These are phyloP conservation scores for Leishmania turanica DNA, from an alignment of 208 protist species.

Conservation along the genomic window DNA sequence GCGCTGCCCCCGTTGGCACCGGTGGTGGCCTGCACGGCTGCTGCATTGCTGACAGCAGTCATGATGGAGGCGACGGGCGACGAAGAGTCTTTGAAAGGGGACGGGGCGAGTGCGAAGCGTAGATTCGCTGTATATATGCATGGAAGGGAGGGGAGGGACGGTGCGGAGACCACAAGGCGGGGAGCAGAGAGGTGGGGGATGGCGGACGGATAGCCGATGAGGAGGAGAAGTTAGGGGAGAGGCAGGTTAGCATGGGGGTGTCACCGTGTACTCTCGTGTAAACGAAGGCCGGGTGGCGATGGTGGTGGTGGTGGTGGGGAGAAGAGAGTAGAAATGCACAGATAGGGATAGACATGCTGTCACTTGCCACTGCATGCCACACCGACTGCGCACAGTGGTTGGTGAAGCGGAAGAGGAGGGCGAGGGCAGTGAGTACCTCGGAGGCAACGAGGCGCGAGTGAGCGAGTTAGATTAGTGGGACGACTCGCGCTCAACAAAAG, in stretches of 20 bases:
- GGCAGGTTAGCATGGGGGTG: background rate
- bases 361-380: background rate
- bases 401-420: background rate
- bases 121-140: background rate
- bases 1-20: slow-evolving; percentile 48
- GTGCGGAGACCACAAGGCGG: background rate
- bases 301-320: background rate
- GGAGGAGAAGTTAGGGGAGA: background rate
- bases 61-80: background rate
- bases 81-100: slow-evolving; percentile 1
- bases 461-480: background rate
- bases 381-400: background rate
- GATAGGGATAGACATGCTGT: background rate
- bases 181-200: background rate
- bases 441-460: background rate
- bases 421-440: background rate
- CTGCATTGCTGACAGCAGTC: slow-evolving; percentile 6
- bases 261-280: background rate
- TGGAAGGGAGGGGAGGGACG: background rate
- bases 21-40: slow-evolving; percentile 6
- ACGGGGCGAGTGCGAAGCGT: background rate
- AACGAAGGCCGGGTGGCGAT: background rate
- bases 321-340: background rate
- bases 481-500: background rate
- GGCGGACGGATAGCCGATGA: background rate